These are phyloP conservation scores for Penicillium sumatraense DNA, from an alignment of 2,329 filamentous ascomycete species.

Conservation along the genomic window DNA sequence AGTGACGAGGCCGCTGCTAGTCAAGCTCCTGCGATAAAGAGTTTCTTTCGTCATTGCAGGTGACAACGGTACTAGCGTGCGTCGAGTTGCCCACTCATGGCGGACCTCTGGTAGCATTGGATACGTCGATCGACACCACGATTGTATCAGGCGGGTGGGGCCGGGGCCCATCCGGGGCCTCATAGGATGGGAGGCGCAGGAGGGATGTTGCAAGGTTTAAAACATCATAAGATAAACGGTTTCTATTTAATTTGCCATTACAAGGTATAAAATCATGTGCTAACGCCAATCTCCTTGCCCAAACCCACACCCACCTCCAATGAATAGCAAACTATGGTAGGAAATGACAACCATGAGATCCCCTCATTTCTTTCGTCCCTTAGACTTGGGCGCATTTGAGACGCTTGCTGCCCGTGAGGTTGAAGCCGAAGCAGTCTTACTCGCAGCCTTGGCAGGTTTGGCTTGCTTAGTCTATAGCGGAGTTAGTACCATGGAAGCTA, in stretches of 20 bases:
- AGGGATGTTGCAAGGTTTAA: conserved; percentile 15
- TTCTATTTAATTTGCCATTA: conserved; percentile 18
- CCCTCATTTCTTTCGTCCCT: conserved; percentile 54
- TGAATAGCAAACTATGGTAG: conserved; percentile 8
- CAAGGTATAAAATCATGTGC: conserved; percentile 20
- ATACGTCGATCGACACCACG: conserved; percentile 13
- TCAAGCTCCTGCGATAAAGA: not conserved
- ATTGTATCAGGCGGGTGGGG: conserved; percentile 15
- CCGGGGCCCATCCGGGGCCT: not conserved
- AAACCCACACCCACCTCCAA: conserved; percentile 10
- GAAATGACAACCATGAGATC: not conserved
- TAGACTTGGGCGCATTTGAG: conserved; percentile 64
- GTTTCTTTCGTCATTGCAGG: conserved; percentile 11
- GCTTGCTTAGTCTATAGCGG: conserved; percentile 84
- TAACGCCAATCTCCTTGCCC: conserved; percentile 23
- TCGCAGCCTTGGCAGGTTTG: conserved; percentile 79
- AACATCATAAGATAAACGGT: conserved; percentile 11
- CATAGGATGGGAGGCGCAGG: conserved; percentile 11
- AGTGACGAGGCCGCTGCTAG: not conserved
- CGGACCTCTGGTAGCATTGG: conserved; percentile 15
- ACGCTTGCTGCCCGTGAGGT: conserved; percentile 89
- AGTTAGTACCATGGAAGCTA: not conserved
- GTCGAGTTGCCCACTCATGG: conserved; percentile 12
- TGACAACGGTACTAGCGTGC: conserved; percentile 7
- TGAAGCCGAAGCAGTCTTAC: conserved; percentile 74